phyloP scores from a whole-genome alignment of 2,329 filamentous ascomycete genomes.

The Rachicladosporium sp. region DNA sequence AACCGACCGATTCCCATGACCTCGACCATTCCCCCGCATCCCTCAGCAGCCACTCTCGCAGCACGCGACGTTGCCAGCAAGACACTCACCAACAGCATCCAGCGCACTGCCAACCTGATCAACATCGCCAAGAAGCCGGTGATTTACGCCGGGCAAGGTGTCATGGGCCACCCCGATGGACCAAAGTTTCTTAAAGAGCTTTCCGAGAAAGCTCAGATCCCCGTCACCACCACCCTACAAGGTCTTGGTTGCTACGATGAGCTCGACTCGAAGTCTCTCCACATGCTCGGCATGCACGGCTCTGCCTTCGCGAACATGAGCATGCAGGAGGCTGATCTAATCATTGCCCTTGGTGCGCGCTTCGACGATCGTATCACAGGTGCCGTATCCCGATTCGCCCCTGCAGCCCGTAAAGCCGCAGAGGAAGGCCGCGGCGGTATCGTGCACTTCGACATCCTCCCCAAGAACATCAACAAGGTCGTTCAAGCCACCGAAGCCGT shows the following conservation, averaged over 20 bases:
- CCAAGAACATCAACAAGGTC: slow-evolving; percentile 99
- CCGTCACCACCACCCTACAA: slow-evolving; percentile 90
- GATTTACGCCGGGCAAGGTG: slow-evolving; percentile 87
- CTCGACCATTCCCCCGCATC: slow-evolving; percentile 59
- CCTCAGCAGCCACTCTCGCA: slow-evolving; percentile 74
- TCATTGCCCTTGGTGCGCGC: slow-evolving; percentile 83
- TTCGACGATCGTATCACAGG: slow-evolving; percentile 94
- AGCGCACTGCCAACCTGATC: slow-evolving; percentile 67
- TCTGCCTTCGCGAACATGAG: slow-evolving; percentile 95
- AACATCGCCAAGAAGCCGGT: slow-evolving; percentile 88
- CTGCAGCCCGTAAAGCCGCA: slow-evolving; percentile 73
- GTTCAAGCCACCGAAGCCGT: slow-evolving; percentile 92
- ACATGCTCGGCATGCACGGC: slow-evolving; percentile 99
- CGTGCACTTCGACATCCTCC: slow-evolving; percentile 95
- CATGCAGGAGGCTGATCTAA: slow-evolving; percentile 92
- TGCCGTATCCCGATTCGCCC: slow-evolving; percentile 75
- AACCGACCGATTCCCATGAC: slow-evolving; percentile 72
- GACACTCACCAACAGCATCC: slow-evolving; percentile 62
- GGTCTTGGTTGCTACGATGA: slow-evolving; percentile 89
- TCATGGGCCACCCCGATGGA: slow-evolving; percentile 69
- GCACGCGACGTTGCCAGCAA: slow-evolving; percentile 60
- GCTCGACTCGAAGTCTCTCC: slow-evolving; percentile 81
- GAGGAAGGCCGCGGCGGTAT: slow-evolving; percentile 82
- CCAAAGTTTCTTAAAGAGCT: slow-evolving; percentile 69
- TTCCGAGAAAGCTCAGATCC: slow-evolving; percentile 81